These are phyloP conservation scores for Skeletonema costatum DNA, from an alignment of 108 stramenopile species.

Conservation along the genomic window DNA sequence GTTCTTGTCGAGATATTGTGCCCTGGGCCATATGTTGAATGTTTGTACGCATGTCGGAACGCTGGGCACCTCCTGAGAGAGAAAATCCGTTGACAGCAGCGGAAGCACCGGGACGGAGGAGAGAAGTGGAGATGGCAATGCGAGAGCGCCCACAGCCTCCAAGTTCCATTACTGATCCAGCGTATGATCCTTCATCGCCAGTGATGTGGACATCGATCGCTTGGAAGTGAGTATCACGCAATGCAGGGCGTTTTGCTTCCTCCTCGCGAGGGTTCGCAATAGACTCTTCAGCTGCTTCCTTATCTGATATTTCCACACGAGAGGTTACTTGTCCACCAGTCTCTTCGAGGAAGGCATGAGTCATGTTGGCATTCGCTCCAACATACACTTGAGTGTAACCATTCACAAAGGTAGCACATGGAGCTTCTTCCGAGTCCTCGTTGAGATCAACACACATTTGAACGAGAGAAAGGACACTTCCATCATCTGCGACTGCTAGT, in stretches of 20 bases:
- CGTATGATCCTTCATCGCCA: slow-evolving; percentile 68
- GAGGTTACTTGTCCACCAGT: slow-evolving; percentile 76
- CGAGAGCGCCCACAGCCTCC: slow-evolving; percentile 86
- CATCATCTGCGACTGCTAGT: slow-evolving; percentile 68
- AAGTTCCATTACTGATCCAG: slow-evolving; percentile 67
- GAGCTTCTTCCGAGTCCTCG: slow-evolving; percentile 30
- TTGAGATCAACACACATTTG: slow-evolving; percentile 83
- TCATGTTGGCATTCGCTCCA: slow-evolving; percentile 73
- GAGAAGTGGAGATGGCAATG: slow-evolving; percentile 61
- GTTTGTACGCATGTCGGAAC: slow-evolving; percentile 84
- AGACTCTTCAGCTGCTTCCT: slow-evolving; percentile 36
- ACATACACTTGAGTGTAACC: slow-evolving; percentile 86
- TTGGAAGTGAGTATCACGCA: slow-evolving; percentile 83
- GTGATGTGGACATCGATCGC: slow-evolving; percentile 79
- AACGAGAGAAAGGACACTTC: slow-evolving; percentile 61
- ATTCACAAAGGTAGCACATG: slow-evolving; percentile 78
- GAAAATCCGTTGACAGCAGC: slow-evolving; percentile 78
- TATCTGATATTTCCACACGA: slow-evolving; percentile 60
- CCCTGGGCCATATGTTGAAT: slow-evolving; percentile 91
- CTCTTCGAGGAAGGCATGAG: slow-evolving; percentile 86
- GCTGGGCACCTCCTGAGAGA: slow-evolving; percentile 84
- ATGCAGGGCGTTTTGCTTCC: slow-evolving; percentile 67
- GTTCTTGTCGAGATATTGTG: slow-evolving; percentile 77
- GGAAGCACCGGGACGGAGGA: slow-evolving; percentile 67
- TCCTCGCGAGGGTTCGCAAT: slow-evolving; percentile 52